phyloP scores from a whole-genome alignment of 129 eudicot species.

The Escallonia herrerae region DNA sequence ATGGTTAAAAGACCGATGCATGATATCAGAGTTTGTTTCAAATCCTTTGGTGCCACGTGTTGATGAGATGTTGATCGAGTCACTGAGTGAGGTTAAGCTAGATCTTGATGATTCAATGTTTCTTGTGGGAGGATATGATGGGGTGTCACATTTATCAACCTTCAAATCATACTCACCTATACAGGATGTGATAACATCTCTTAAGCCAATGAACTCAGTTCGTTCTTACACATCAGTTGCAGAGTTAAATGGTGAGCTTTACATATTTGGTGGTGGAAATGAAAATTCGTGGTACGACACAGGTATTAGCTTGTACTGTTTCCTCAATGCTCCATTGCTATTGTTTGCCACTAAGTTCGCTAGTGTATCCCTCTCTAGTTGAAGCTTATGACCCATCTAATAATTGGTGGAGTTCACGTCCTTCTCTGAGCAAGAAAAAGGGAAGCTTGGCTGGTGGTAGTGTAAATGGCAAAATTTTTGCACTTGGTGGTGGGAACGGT shows the following conservation, averaged over 20 bases:
- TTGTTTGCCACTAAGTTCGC: conserved; percentile 4
- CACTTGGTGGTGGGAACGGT: conserved; percentile 78
- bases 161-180: conserved; percentile 57
- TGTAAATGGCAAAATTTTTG: conserved; percentile 53
- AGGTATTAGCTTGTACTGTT: conserved; percentile 36
- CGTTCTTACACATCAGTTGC: conserved; percentile 61
- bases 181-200: conserved; percentile 32
- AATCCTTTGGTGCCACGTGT: conserved; percentile 15
- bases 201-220: conserved; percentile 45
- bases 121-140: conserved; percentile 77
- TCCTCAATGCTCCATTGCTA: not conserved
- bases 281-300: conserved; percentile 58
- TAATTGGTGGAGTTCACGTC: conserved; percentile 51
- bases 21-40: conserved; percentile 20
- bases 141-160: conserved; percentile 50
- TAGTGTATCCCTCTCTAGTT: conserved; percentile 31
- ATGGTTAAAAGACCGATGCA: conserved; percentile 28
- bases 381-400: conserved; percentile 56
- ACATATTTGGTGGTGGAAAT: conserved; percentile 75
- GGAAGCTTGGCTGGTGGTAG: conserved; percentile 77
- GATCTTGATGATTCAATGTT: conserved; percentile 40
- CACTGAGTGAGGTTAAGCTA: conserved; percentile 14
- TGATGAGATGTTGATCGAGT: conserved; percentile 3
- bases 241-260: conserved; percentile 50
- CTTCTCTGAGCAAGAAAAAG: conserved; percentile 44